Evolutionary conservation across 371 early-diverging fungal genomes (phyloP).

Genomic region (Rhizomucor miehei): DNA sequence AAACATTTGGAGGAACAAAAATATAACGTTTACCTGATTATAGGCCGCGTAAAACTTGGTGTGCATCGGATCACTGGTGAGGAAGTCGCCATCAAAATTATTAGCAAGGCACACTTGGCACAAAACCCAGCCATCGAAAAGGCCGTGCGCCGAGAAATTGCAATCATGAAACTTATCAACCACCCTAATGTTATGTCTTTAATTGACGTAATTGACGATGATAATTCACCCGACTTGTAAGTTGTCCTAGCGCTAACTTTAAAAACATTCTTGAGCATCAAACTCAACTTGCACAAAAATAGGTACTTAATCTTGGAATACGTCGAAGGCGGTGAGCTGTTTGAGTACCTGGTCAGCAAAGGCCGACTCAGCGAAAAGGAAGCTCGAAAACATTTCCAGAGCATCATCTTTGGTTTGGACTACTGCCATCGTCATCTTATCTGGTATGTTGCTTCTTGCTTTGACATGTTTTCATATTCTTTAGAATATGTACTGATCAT

Average conservation of each 20-base stretch:
- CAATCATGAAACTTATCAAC: slow-evolving; percentile 67
- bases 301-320: slow-evolving; percentile 47
- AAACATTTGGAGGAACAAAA: background rate
- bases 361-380: slow-evolving; percentile 67
- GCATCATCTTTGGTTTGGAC: slow-evolving; percentile 92
- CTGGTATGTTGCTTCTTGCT: slow-evolving; percentile 21
- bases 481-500: background rate
- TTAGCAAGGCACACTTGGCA: slow-evolving; percentile 45
- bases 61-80: slow-evolving; percentile 42
- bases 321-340: slow-evolving; percentile 50
- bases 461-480: background rate
- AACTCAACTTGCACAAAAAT: background rate
- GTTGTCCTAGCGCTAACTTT: too few species aligned
- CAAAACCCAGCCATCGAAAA: slow-evolving; percentile 61
- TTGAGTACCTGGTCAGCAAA: slow-evolving; percentile 49
- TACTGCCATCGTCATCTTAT: slow-evolving; percentile 80
- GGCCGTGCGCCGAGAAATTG: slow-evolving; percentile 70
- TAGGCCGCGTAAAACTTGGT: slow-evolving; percentile 49
- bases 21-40: background rate
- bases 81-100: slow-evolving; percentile 50
- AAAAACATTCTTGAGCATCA: slow-evolving; percentile 3
- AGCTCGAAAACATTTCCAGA: slow-evolving; percentile 91
- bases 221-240: slow-evolving; percentile 66
- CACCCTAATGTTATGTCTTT: slow-evolving; percentile 73
- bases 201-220: slow-evolving; percentile 73